Evolutionary conservation across 2,329 filamentous ascomycete species (phyloP).

Genomic region (Penicillium oxalicum): DNA sequence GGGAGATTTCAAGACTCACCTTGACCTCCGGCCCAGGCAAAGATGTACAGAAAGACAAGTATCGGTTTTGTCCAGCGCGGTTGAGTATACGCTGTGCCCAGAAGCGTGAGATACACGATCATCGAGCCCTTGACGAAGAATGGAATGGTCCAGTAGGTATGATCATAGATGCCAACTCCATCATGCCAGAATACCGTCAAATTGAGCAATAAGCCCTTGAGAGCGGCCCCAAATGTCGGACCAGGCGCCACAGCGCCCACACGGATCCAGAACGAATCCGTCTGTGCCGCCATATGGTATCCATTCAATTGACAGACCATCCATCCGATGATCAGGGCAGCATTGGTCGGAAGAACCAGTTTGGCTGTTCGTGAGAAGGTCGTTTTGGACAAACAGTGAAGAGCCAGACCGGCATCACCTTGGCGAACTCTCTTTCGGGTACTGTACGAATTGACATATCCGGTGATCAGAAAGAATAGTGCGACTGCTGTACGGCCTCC

Average conservation of each 20-base stretch:
- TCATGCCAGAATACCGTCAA: slow-evolving; percentile 30
- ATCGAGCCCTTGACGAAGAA: slow-evolving; percentile 40
- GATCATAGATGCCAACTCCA: slow-evolving; percentile 39
- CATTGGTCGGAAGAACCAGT: slow-evolving; percentile 22
- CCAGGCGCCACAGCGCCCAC: slow-evolving; percentile 9
- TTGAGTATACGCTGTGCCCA: slow-evolving; percentile 36
- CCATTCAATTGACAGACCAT: slow-evolving; percentile 19
- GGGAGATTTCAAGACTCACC: slow-evolving; percentile 12
- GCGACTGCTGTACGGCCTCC: slow-evolving; percentile 22
- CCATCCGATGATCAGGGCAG: slow-evolving; percentile 20
- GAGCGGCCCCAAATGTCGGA: slow-evolving; percentile 12
- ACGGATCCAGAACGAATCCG: slow-evolving; percentile 23
- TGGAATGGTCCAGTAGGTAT: slow-evolving; percentile 40
- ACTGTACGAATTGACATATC: slow-evolving; percentile 27
- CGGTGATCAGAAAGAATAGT: slow-evolving; percentile 27
- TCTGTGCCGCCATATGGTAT: slow-evolving; percentile 16
- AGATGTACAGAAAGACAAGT: slow-evolving; percentile 35
- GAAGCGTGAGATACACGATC: slow-evolving; percentile 39
- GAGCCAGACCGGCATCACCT: slow-evolving; percentile 17
- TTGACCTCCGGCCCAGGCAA: slow-evolving; percentile 29
- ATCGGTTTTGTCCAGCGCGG: slow-evolving; percentile 32
- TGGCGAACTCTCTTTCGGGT: slow-evolving; percentile 20
- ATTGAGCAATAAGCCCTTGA: slow-evolving; percentile 15
- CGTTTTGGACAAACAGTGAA: slow-evolving; percentile 17
- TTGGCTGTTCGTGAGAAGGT: slow-evolving; percentile 11